Conservation (phyloP, 768 basidiomycete species). For the Boletus patriciae region DNA sequence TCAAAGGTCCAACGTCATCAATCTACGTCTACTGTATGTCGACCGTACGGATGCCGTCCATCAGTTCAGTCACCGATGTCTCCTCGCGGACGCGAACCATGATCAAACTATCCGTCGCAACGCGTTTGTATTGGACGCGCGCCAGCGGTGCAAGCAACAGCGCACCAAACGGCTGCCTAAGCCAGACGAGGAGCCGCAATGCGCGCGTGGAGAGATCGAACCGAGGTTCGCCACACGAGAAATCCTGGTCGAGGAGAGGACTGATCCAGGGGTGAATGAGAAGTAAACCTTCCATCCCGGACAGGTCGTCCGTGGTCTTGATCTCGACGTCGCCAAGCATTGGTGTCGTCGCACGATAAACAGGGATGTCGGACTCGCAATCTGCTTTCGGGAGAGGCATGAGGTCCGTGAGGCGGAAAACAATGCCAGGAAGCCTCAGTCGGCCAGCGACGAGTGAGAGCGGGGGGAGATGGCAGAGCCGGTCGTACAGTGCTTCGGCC, state of each 20-base stretch:
- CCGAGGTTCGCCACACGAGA: background rate
- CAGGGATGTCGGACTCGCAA: too few species aligned
- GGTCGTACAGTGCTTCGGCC: background rate
- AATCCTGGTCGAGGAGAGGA: constrained; percentile 4
- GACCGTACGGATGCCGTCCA: background rate
- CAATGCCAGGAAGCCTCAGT: constrained; percentile 4
- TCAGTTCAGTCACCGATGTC: background rate
- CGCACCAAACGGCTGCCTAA: constrained; percentile 5
- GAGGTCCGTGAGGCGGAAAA: background rate
- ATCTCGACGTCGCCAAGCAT: constrained; percentile 2
- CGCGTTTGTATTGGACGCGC: constrained; percentile 5
- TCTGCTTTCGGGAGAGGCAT: too few species aligned
- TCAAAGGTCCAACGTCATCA: too few species aligned
- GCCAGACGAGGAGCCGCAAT: background rate
- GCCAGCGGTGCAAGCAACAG: constrained; percentile 1
- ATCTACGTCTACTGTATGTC: background rate
- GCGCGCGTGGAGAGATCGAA: background rate
- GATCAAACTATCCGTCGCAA: constrained; percentile 15
- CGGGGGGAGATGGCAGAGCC: background rate
- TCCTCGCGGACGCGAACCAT: background rate
- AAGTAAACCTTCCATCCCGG: background rate
- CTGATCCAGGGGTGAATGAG: constrained; percentile 19
- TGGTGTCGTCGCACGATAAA: constrained; percentile 2
- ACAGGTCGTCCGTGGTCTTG: constrained; percentile 3
- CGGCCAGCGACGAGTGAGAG: background rate